Base-by-base conservation (phyloP, 169 alveolate genomes). In the Eimeria sp. region DNA sequence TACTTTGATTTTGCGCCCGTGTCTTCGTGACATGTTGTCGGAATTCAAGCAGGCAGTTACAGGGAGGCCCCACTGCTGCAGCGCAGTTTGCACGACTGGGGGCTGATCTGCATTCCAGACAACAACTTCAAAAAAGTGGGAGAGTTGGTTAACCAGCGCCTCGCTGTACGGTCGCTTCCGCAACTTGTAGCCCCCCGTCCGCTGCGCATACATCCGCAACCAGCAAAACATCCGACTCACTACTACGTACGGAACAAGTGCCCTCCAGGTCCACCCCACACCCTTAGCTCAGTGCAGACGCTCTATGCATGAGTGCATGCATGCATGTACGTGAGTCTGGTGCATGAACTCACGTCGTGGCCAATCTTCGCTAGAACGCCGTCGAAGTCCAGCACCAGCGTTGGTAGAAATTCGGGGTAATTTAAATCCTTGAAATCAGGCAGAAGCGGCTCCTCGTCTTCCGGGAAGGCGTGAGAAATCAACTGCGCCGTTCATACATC, bases 121-220 rank as follows among this genome's bases (percentile, higher is more conserved):
- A 30, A 99, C 99, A 13, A 99, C 97, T 94, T 99, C 99, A 95
- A 97, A 99, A 97, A 98, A 99, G 95, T 99, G 97, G 20, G 97
- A 89, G 73, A 99, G 95, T 51, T 98, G 99, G 75, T 97, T 96
- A 94, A 99, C 98, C 96, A 99, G 98, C 63, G 96, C 70, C 91
- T 98, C 99, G 47, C 99, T 99, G 70, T 98, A 99, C 30, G 99
- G 99, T 40, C 99, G 97, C 95, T 98, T 98, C 86, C 98, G 96
- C 63, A 98, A 98, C 80, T 97, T 98, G 99, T 99, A 98, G 25
- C 99, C 99, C 22, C 95, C 95, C 93, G 92, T 47, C 27, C 92
- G 51, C 92, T 83, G 75, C 11, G 30, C 72, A 30, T 27, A 30
- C 75, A 58, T 76, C 54, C 61, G 7, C n/a, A 49, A 40, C 2